phyloP scores from a whole-genome alignment of 306 rosid genomes.

The Lotus japonicus region DNA sequence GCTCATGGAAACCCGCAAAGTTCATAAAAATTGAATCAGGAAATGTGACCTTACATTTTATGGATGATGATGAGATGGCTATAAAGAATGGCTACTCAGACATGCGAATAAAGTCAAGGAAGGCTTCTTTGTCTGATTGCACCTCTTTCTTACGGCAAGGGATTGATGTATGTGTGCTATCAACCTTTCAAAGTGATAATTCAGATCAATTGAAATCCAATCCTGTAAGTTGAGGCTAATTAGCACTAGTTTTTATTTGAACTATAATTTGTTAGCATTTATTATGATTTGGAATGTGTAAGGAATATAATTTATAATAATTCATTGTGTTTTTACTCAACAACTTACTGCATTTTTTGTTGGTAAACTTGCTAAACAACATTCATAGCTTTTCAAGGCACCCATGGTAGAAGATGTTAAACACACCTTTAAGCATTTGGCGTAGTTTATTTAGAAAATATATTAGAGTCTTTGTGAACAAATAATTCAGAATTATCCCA shows the following conservation, averaged over 20 bases:
- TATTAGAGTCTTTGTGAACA: too few relatives aligned
- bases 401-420: too few relatives aligned
- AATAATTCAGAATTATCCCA: too few relatives aligned
- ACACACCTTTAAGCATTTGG: too few relatives aligned
- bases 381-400: too few relatives aligned
- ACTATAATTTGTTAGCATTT: too few relatives aligned
- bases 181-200: slow-evolving; percentile 18
- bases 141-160: slow-evolving; percentile 62
- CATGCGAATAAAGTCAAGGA: slow-evolving; percentile 62
- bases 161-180: slow-evolving; percentile 55
- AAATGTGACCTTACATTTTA: slow-evolving; percentile 42
- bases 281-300: too few relatives aligned
- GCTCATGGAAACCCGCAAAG: slow-evolving; percentile 70
- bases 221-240: slow-evolving; percentile 45
- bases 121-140: slow-evolving; percentile 67
- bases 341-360: too few relatives aligned
- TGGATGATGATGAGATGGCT: slow-evolving; percentile 14
- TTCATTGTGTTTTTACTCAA: too few relatives aligned
- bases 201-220: slow-evolving; percentile 16
- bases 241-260: not conserved
- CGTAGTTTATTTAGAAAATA: too few relatives aligned
- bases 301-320: too few relatives aligned
- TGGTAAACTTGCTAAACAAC: too few relatives aligned
- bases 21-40: slow-evolving; percentile 52
- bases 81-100: slow-evolving; percentile 46